A percentile compares a stretch with the other conserved stretches of the same genome.
These are phyloP conservation scores for Microcera coccophila DNA, from an alignment of 2,329 filamentous ascomycete species.

Conservation along the genomic window DNA sequence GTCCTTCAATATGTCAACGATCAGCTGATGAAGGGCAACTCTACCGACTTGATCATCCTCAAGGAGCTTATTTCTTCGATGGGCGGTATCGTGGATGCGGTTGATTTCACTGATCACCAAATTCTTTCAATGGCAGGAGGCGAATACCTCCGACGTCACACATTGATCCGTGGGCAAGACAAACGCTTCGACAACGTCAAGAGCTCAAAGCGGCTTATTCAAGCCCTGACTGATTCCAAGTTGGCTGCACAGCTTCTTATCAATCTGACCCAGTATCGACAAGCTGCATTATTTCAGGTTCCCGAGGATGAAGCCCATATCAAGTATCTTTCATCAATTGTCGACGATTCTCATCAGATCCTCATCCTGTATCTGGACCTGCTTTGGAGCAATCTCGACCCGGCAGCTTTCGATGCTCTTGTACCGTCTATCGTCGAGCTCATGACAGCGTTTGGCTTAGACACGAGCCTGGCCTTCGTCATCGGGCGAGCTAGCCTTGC, in stretches of 20 bases:
- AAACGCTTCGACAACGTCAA: slow-evolving; percentile 70
- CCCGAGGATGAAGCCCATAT: slow-evolving; percentile 72
- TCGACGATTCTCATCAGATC: slow-evolving; percentile 85
- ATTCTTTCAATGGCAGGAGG: slow-evolving; percentile 86
- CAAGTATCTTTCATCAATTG: slow-evolving; percentile 81
- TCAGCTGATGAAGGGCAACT: slow-evolving; percentile 76
- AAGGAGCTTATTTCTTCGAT: slow-evolving; percentile 88
- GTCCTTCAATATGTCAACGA: slow-evolving; percentile 86
- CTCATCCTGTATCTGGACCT: slow-evolving; percentile 87
- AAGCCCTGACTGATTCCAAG: slow-evolving; percentile 70
- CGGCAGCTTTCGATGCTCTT: slow-evolving; percentile 70
- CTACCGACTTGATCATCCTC: slow-evolving; percentile 85
- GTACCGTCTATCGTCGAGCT: slow-evolving; percentile 73
- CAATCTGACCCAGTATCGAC: slow-evolving; percentile 83
- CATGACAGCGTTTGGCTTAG: slow-evolving; percentile 73
- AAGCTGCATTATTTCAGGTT: slow-evolving; percentile 75
- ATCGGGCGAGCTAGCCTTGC: slow-evolving; percentile 73
- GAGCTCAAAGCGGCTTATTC: slow-evolving; percentile 76
- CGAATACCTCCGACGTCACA: slow-evolving; percentile 72
- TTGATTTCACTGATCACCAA: slow-evolving; percentile 84
- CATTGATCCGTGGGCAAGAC: slow-evolving; percentile 75
- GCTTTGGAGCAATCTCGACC: slow-evolving; percentile 71
- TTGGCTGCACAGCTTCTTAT: slow-evolving; percentile 82
- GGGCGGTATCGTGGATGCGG: slow-evolving; percentile 85
- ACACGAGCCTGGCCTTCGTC: slow-evolving; percentile 77